Conservation (phyloP, 768 basidiomycete species). For the Hericium alpestre region DNA sequence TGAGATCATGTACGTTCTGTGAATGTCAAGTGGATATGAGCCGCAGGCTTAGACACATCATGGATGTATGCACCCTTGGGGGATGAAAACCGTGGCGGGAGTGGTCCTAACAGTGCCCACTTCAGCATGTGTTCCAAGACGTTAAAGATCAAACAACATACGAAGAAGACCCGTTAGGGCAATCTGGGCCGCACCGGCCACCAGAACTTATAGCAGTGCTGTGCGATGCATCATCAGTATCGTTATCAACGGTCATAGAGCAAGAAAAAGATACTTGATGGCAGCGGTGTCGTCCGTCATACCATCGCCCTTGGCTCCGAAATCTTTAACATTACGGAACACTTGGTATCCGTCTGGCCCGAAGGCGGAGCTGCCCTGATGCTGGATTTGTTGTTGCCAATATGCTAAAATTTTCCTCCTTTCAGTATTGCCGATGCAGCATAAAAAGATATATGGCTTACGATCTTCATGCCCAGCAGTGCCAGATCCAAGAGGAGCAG, state of each 20-base stretch:
- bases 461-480: slow-evolving; percentile 39
- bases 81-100: slow-evolving; percentile 70
- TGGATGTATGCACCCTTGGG: slow-evolving; percentile 40
- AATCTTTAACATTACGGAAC: slow-evolving; percentile 66
- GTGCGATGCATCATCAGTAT: slow-evolving; percentile 7
- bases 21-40: too few species aligned
- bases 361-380: slow-evolving; percentile 57
- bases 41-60: too few species aligned
- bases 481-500: slow-evolving; percentile 35
- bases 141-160: slow-evolving; percentile 9
- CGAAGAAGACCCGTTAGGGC: slow-evolving; percentile 41
- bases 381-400: slow-evolving; percentile 64
- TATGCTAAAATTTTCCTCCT: slow-evolving; percentile 24
- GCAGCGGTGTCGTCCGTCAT: slow-evolving; percentile 65
- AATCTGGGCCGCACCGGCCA: slow-evolving; percentile 49
- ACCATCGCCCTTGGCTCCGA: slow-evolving; percentile 51
- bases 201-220: slow-evolving; percentile 60
- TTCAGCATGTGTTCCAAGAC: too few species aligned
- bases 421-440: too few species aligned
- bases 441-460: not conserved
- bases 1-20: slow-evolving; percentile 59
- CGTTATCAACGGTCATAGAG: not conserved
- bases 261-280: slow-evolving; percentile 40
- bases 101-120: slow-evolving; percentile 32
- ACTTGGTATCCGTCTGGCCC: slow-evolving; percentile 39